phyloP scores from a whole-genome alignment of 768 basidiomycete species.

The Leccinum aurantiacum region DNA sequence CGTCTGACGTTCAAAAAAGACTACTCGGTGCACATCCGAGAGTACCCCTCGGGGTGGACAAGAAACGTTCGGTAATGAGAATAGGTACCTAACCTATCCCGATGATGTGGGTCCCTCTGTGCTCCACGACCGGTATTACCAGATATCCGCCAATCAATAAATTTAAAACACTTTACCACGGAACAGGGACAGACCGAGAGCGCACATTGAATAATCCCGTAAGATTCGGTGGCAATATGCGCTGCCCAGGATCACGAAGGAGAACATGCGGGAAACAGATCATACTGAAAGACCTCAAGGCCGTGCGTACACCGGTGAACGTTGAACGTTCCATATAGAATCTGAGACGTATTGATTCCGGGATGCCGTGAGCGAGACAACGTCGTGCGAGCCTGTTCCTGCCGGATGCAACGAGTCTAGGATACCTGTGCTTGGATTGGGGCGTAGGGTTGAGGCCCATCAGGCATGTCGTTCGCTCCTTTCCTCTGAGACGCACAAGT shows the following conservation, averaged over 20 bases:
- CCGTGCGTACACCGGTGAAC: too few relatives aligned
- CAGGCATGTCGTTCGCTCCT: neutral
- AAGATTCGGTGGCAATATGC: neutral
- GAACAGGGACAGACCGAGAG: neutral
- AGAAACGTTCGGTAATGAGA: too few relatives aligned
- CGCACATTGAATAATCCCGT: neutral
- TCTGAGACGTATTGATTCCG: neutral
- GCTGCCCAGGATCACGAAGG: neutral
- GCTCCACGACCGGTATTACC: neutral
- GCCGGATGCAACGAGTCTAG: neutral
- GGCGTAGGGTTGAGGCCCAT: neutral
- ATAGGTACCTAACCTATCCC: neutral
- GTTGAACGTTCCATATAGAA: neutral
- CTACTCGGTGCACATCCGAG: too few relatives aligned
- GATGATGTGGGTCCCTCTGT: neutral
- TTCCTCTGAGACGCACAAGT: too few relatives aligned
- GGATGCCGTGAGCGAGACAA: neutral
- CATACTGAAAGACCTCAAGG: too few relatives aligned
- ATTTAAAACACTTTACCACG: neutral
- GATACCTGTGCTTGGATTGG: neutral
- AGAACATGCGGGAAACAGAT: neutral
- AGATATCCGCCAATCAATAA: neutral
- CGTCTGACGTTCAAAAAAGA: too few relatives aligned
- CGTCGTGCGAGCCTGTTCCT: neutral
- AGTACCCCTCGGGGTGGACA: too few relatives aligned